phyloP scores from a whole-genome alignment of 805 yeast species.

The Teunomyces panamensis region DNA sequence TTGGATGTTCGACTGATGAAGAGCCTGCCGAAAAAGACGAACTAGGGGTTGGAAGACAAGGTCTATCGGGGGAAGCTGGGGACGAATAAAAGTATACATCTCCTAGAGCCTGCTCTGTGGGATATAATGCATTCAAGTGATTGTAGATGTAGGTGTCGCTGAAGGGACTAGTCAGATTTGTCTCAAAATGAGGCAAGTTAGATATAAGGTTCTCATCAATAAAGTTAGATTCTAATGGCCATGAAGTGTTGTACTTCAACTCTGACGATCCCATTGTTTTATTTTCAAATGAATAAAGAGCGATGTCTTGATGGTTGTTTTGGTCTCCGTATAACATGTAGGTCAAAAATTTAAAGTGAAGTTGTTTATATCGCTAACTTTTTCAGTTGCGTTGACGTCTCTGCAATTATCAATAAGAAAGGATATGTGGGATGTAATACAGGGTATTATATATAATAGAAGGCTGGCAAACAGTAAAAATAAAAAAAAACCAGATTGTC shows the following conservation, averaged over 20 bases:
- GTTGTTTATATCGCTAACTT: no score
- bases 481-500: neutral
- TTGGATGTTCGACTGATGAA: neutral
- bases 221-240: neutral
- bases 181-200: neutral
- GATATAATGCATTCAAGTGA: neutral
- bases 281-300: neutral
- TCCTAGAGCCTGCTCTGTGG: neutral
- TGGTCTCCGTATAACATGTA: neutral
- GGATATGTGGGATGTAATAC: neutral
- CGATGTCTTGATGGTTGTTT: neutral
- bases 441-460: slow-evolving; percentile 1
- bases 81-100: neutral
- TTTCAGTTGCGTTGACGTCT: neutral
- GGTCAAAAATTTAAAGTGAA: no score
- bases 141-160: neutral
- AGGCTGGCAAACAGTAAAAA: neutral
- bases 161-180: neutral
- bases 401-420: neutral
- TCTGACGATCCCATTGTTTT: neutral
- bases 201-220: neutral
- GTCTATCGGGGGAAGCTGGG: neutral
- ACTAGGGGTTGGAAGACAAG: neutral
- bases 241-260: neutral
- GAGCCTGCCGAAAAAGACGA: neutral